Base-by-base conservation (phyloP, 2,329 filamentous ascomycete species). In the Xylaria digitata region DNA sequence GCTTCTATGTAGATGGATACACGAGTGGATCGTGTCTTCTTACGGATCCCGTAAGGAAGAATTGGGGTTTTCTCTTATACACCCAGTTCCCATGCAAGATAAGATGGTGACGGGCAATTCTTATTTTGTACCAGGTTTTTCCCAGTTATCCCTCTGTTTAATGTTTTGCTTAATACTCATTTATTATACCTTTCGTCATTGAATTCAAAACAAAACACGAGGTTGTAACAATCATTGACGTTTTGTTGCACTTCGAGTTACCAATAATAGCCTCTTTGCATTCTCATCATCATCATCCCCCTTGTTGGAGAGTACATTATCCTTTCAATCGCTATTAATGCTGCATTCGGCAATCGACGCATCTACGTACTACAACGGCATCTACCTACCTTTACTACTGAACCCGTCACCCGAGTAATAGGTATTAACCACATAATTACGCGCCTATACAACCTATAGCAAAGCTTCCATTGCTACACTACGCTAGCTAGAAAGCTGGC, bases 21-120 rank as follows among this genome's bases (percentile, higher is more conserved):
- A 34, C 50, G 21, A 26, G 19, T 63, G 42, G 37, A 32, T 53
- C 54, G 23, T 55, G 57, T 62, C 59, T 54, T 21, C n/a, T 23
- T 42, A 34, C 15, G 13, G 34, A 37, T 26, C 13, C 6, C 40
- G 9, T 30, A 48, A 43, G 48, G 13, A 13, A 15, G 55, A 49
- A 8, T 11, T 53, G 49, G 30, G 3, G 26, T 26, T 26, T 52
- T 30, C 54, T 37, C 58, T 45, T 37, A 32, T 60, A 45, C 3
- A 26, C n/a, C 9, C 40, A 34, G 54, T 6, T 32, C 15, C 9
- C 19, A 46, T 57, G 55, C 55, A 17, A 17, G n/a, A 37, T 48
- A 34, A 17, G n/a, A 37, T 48, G 42, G 30, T 9, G 30, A 46
- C 26, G 40, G 49, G 40, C n/a, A 54, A 23, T 34, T 54, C 50